A percentile compares a stretch with the other conserved stretches of the same genome.
Evolutionary conservation across 1,284 basidiomycete genomes (phyloP).

Genomic region (Sanguinoderma infundibulare): DNA sequence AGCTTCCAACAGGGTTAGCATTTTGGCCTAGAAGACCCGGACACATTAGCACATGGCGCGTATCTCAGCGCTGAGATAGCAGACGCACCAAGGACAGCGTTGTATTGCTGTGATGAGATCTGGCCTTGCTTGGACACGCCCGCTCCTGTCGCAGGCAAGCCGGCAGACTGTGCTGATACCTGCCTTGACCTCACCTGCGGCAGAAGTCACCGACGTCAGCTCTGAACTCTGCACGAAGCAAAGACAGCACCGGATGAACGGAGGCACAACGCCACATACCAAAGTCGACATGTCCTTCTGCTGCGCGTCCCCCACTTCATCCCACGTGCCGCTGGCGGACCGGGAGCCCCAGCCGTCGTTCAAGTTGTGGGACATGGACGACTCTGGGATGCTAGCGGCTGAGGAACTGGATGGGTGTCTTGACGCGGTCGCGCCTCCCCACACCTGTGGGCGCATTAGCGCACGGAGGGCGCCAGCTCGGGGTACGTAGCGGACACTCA

Average conservation of each 20-base stretch:
- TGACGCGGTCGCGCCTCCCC: slow-evolving; percentile 57
- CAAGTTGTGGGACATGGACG: slow-evolving; percentile 48
- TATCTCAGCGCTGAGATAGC: not conserved
- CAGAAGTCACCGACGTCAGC: slow-evolving; percentile 32
- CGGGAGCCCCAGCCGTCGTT: slow-evolving; percentile 60
- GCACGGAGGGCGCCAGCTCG: slow-evolving; percentile 1
- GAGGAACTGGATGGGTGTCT: slow-evolving; percentile 70
- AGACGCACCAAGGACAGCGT: slow-evolving; percentile 43
- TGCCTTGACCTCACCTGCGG: slow-evolving; percentile 54
- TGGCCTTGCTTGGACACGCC: slow-evolving; percentile 45
- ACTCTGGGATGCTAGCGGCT: slow-evolving; percentile 54
- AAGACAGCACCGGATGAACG: not conserved
- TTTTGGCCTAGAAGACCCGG: slow-evolving; percentile 31
- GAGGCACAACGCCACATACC: slow-evolving; percentile 30
- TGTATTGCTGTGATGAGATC: slow-evolving; percentile 59
- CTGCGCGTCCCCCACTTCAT: slow-evolving; percentile 54
- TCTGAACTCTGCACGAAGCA: slow-evolving; percentile 30
- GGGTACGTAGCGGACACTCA: slow-evolving; percentile 38
- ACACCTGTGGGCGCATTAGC: slow-evolving; percentile 49
- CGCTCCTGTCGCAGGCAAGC: slow-evolving; percentile 26
- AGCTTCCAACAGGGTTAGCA: slow-evolving; percentile 29
- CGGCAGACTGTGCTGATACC: slow-evolving; percentile 42
- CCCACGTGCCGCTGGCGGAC: slow-evolving; percentile 63
- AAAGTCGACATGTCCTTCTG: slow-evolving; percentile 54
- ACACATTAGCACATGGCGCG: slow-evolving; percentile 30